Evolutionary conservation across 2,329 filamentous ascomycete species (phyloP), one percentile per base, ranked within the genome.

Genomic region (Aspergillus caelatus): DNA sequence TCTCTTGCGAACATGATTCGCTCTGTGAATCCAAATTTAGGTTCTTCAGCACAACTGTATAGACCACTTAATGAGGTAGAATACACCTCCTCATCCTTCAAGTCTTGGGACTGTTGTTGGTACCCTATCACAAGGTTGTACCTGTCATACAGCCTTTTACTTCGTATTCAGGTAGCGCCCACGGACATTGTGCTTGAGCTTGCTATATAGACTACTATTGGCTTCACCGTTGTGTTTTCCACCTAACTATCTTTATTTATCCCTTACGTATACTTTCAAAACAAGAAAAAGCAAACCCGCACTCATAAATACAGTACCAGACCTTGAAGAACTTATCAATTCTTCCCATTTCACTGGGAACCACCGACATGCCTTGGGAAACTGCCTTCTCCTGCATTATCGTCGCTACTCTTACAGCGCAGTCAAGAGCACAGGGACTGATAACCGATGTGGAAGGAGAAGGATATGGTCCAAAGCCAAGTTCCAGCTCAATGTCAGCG

Each of bases 391-490:
- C n/a, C 55, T 34, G 41, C n/a, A 28, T 64, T 19, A 26, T 57
- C 11, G 26, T 65, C 28, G 56, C 52, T 16, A 21, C 60, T n/a
- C 48, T 70, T 10, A 19, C 60, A 32, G 50, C 63, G 26, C 63
- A 52, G 14, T 54, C 63, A 4, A 55, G 34, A 34, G 67, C 67
- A 12, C 65, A 68, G 34, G 57, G 52, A n/a, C 50, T 64, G 23
- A 59, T 62, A 30, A 57, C 64, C n/a, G 63, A 66, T n/a, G 60
- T 63, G 19, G 55, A 68, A 28, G 60, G 55, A 28, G 52, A 61
- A 16, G 63, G 66, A 64, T 60, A 45, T 46, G 34, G 34, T 3
- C 16, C 63, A 12, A 64, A 64, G 1, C 55, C 65, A 19, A 62
- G 57, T 6, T 61, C 61, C 8, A 60, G 56, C 1, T 59, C 59